Conservation (phyloP, 2,329 filamentous ascomycete genomes). For the Epichloe aotearoae region DNA sequence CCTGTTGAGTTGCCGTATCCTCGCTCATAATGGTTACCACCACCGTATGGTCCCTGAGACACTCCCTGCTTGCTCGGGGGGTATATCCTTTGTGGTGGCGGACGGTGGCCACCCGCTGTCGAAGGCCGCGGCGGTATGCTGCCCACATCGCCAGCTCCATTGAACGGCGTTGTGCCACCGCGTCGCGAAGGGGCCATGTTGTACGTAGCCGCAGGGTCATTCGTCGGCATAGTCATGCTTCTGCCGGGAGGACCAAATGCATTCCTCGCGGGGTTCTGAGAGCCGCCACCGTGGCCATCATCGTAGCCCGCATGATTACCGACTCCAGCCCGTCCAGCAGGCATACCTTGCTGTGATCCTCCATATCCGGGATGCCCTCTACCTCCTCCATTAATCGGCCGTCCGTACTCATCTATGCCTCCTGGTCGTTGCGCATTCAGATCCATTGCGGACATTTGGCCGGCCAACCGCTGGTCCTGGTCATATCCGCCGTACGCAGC, state of each 20-base stretch:
- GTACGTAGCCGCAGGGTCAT: slow-evolving; percentile 29
- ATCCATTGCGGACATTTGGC: slow-evolving; percentile 24
- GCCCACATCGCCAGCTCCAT: slow-evolving; percentile 27
- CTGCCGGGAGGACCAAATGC: slow-evolving; percentile 39
- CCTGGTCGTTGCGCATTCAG: slow-evolving; percentile 17
- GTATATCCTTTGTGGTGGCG: slow-evolving; percentile 40
- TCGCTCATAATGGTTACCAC: slow-evolving; percentile 17
- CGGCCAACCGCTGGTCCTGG: slow-evolving; percentile 18
- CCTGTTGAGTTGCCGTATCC: slow-evolving; percentile 18
- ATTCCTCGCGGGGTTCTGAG: slow-evolving; percentile 21
- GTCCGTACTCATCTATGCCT: slow-evolving; percentile 14
- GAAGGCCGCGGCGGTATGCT: slow-evolving; percentile 39
- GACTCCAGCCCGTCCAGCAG: slow-evolving; percentile 13
- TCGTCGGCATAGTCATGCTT: slow-evolving; percentile 48
- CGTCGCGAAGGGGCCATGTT: slow-evolving; percentile 23
- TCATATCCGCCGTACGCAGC: slow-evolving; percentile 12
- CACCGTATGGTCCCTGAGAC: slow-evolving; percentile 20
- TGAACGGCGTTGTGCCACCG: slow-evolving; percentile 33
- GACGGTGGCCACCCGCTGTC: slow-evolving; percentile 38
- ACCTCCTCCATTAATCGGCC: slow-evolving; percentile 12
- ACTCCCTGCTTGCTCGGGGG: slow-evolving; percentile 26
- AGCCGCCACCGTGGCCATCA: slow-evolving; percentile 12
- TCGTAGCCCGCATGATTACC: slow-evolving; percentile 16
- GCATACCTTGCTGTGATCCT: slow-evolving; percentile 14
- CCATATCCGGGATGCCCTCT: slow-evolving; percentile 17